These are phyloP conservation scores for Apiospora marii DNA, from an alignment of 2,329 filamentous ascomycete genomes.

Conservation along the genomic window DNA sequence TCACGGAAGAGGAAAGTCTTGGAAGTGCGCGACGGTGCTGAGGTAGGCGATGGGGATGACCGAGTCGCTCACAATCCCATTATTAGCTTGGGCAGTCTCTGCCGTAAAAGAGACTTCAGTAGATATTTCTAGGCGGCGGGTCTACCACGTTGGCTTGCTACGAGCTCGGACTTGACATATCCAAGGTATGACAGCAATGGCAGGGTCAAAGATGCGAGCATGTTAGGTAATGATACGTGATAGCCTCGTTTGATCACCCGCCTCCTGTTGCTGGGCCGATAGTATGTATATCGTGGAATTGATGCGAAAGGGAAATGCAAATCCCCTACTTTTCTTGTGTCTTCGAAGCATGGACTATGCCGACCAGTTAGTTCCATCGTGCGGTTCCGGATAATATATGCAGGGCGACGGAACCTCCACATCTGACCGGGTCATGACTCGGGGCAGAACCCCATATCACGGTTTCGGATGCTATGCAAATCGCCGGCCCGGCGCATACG, in stretches of 20 bases:
- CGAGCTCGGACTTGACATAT: not conserved
- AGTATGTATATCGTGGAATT: no score
- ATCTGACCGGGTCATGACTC: not conserved
- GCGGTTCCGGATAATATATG: not conserved
- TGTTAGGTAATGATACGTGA: not conserved
- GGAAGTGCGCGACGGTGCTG: not conserved
- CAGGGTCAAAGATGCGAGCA: not conserved
- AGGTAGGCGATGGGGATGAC: not conserved
- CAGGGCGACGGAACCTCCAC: not conserved
- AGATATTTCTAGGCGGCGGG: not conserved
- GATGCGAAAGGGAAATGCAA: no score
- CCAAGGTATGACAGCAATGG: not conserved
- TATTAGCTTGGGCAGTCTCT: no score
- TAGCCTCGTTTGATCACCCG: not conserved
- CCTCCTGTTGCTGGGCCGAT: not conserved
- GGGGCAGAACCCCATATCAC: conserved; percentile 15
- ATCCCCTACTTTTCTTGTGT: no score
- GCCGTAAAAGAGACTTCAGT: not conserved
- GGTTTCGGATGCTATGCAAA: conserved; percentile 6
- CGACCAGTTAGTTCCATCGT: not conserved
- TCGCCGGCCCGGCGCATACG: not conserved
- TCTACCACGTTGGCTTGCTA: not conserved
- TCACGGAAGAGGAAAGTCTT: not conserved
- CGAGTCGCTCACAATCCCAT: not conserved
- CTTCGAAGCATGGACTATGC: no score